These are phyloP conservation scores for Aspergillus eucalypticola DNA, from an alignment of 2,329 filamentous ascomycete species.

Conservation along the genomic window DNA sequence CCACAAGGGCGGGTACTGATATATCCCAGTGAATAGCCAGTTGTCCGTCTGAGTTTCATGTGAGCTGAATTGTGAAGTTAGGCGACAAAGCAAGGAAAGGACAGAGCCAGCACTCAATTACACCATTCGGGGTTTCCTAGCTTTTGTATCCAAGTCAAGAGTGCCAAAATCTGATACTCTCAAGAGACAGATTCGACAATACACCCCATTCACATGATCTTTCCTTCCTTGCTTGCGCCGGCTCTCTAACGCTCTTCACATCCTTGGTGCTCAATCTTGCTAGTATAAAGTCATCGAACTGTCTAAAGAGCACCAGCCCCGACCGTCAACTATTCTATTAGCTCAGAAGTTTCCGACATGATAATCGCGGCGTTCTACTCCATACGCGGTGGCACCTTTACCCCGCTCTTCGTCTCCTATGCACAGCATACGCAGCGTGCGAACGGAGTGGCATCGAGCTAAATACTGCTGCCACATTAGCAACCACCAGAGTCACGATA, in stretches of 20 bases:
- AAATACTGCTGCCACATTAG: background rate
- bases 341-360: background rate
- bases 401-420: background rate
- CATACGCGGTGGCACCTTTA: background rate
- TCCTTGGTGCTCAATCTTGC: background rate
- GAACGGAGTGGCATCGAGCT: background rate
- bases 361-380: background rate
- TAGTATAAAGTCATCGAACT: background rate
- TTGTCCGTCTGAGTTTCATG: background rate
- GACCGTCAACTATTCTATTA: background rate
- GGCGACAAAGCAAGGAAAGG: background rate
- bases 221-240: background rate
- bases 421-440: background rate
- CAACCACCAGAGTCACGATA: background rate
- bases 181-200: background rate
- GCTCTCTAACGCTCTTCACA: background rate
- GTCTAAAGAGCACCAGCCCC: background rate
- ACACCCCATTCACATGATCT: background rate
- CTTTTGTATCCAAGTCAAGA: background rate
- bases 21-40: background rate
- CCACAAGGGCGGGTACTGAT: background rate
- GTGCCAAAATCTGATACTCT: background rate
- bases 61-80: background rate
- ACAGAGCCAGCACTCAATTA: background rate
- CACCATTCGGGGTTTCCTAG: background rate